Evolutionary conservation across 108 stramenopile genomes (phyloP).

Genomic region (Nannochloropsis gaditana): DNA sequence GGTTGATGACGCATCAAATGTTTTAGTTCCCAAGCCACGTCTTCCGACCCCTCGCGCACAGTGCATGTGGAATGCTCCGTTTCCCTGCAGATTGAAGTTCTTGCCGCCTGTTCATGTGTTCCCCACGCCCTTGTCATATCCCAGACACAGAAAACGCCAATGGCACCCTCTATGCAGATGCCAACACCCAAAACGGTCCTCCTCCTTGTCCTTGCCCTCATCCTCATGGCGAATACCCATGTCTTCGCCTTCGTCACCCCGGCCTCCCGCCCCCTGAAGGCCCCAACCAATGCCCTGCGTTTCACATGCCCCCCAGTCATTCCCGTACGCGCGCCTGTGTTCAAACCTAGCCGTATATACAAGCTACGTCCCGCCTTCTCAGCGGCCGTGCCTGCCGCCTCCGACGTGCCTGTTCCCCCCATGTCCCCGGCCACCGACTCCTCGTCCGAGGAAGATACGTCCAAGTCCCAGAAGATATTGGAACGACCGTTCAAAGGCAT

Average conservation of each 20-base stretch:
- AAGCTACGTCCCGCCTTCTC: neutral
- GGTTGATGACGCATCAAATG: too few species aligned
- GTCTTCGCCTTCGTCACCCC: neutral
- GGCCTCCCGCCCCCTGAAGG: neutral
- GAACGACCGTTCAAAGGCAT: slow-evolving; percentile 44
- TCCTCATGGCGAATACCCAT: neutral
- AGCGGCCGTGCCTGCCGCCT: neutral
- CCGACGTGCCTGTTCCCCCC: neutral
- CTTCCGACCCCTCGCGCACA: too few species aligned
- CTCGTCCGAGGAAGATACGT: neutral
- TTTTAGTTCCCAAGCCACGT: too few species aligned
- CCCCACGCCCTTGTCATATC: too few species aligned
- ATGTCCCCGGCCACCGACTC: neutral
- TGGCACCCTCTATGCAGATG: too few species aligned
- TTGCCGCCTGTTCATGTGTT: too few species aligned
- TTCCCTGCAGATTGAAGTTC: too few species aligned
- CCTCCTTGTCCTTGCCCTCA: neutral
- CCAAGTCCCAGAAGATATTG: slow-evolving; percentile 25
- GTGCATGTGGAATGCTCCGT: too few species aligned
- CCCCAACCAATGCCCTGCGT: neutral
- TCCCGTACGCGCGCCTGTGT: neutral
- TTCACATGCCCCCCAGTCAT: neutral
- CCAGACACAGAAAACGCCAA: too few species aligned
- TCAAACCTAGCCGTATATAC: neutral
- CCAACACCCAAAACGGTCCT: neutral